Evolutionary conservation across 768 basidiomycete genomes (phyloP).

Genomic region (Naematelia encephala): DNA sequence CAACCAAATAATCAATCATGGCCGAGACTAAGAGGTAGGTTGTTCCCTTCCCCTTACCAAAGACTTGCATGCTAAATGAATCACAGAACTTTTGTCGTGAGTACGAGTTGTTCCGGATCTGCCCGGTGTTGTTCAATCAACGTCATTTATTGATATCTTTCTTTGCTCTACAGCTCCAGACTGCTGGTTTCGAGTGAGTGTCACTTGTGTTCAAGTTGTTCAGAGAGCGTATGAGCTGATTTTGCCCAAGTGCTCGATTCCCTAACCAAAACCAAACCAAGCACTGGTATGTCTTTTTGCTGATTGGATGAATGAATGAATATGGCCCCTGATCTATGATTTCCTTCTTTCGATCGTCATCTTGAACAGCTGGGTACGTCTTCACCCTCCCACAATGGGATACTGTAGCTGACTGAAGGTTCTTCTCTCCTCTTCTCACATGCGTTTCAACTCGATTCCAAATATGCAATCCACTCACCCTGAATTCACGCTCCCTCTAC

Average conservation of each 20-base stretch:
- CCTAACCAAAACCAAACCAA: constrained; percentile 75
- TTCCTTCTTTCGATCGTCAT: constrained; percentile 1
- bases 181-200: constrained; percentile 79
- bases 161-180: constrained; percentile 63
- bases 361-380: constrained; percentile 24
- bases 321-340: background rate
- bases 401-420: background rate
- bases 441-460: background rate
- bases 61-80: background rate
- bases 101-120: constrained; percentile 9
- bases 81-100: constrained; percentile 44
- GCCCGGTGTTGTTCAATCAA: background rate
- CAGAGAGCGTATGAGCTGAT: background rate
- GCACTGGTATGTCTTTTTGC: constrained; percentile 71
- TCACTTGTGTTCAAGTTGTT: constrained; percentile 1
- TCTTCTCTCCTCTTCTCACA: background rate
- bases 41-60: background rate
- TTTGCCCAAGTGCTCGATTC: constrained; percentile 42
- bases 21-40: constrained; percentile 30
- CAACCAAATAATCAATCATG: constrained; percentile 14
- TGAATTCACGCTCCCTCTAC: background rate
- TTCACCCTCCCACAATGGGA: no score
- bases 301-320: background rate
- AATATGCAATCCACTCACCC: background rate
- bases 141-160: background rate